phyloP scores from a whole-genome alignment of 2,329 filamentous ascomycete species.

The Xylaria sp. region DNA sequence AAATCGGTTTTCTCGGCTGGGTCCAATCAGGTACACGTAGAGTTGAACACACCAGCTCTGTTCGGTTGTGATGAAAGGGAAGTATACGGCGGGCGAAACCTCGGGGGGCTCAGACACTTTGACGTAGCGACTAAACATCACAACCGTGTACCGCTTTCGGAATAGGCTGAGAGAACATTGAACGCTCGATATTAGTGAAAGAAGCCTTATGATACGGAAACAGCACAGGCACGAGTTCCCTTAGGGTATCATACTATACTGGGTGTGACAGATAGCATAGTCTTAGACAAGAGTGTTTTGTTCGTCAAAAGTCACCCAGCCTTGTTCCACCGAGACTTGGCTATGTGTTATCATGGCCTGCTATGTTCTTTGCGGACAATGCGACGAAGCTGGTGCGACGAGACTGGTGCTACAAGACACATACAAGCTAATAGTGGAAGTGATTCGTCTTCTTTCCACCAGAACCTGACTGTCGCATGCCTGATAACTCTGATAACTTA shows the following conservation, averaged over 20 bases:
- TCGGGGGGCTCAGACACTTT: neutral
- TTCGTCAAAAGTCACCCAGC: neutral
- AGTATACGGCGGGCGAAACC: neutral
- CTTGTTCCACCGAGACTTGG: neutral
- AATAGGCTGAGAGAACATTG: neutral
- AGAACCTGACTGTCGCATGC: too few relatives aligned
- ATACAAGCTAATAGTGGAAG: too few relatives aligned
- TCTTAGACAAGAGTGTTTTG: neutral
- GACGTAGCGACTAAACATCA: neutral
- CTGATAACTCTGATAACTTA: too few relatives aligned
- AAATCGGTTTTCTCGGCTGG: neutral
- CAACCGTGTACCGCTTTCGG: neutral
- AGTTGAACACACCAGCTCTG: neutral
- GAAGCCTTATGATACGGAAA: neutral
- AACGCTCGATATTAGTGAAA: too few relatives aligned
- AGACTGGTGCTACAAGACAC: too few relatives aligned
- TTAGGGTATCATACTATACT: too few relatives aligned
- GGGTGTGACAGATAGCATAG: neutral
- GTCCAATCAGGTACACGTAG: neutral
- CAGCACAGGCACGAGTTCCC: neutral
- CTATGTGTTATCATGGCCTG: neutral
- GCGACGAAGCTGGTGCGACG: neutral
- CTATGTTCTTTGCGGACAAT: neutral
- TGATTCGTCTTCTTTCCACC: too few relatives aligned
- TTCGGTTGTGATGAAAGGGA: neutral